Conservation (phyloP, 495 filamentous ascomycete species). For the Aspergillus cavernicola region DNA sequence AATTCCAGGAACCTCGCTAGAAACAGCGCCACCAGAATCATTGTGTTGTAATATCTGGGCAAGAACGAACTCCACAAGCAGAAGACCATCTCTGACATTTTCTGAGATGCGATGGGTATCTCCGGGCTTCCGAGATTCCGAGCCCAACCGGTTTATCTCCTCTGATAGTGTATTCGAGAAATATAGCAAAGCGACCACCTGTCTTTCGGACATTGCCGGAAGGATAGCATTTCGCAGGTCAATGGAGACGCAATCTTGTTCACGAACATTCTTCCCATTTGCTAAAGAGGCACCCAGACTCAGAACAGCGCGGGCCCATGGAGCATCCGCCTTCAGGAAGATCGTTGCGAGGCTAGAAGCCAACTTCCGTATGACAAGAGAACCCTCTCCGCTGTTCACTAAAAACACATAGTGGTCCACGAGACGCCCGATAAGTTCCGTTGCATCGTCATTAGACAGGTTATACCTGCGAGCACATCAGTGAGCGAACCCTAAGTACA, state of each 20-base stretch:
- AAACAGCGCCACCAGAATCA: slow-evolving; percentile 18
- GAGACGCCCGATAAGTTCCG: slow-evolving; percentile 64
- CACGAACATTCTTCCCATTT: slow-evolving; percentile 48
- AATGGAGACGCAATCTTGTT: slow-evolving; percentile 46
- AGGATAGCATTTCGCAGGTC: slow-evolving; percentile 43
- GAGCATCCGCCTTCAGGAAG: slow-evolving; percentile 65
- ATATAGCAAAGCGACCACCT: slow-evolving; percentile 61
- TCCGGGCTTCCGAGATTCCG: slow-evolving; percentile 17
- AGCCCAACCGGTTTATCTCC: slow-evolving; percentile 57
- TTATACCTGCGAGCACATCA: slow-evolving; percentile 46
- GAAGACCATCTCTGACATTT: slow-evolving; percentile 38
- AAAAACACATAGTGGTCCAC: slow-evolving; percentile 63
- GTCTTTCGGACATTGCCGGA: slow-evolving; percentile 47
- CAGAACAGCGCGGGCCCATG: slow-evolving; percentile 65
- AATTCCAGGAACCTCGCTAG: slow-evolving; percentile 21
- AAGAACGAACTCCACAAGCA: slow-evolving; percentile 36
- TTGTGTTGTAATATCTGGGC: slow-evolving; percentile 29
- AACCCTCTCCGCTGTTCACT: slow-evolving; percentile 53
- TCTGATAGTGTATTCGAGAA: slow-evolving; percentile 72
- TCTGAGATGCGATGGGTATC: slow-evolving; percentile 22
- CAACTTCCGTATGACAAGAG: slow-evolving; percentile 75
- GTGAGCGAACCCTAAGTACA: neutral
- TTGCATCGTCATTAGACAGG: slow-evolving; percentile 56
- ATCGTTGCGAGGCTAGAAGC: slow-evolving; percentile 77
- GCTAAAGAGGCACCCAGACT: slow-evolving; percentile 62